Evolutionary conservation across 2,329 filamentous ascomycete species (phyloP).

Genomic region (Paecilomyces sp.): DNA sequence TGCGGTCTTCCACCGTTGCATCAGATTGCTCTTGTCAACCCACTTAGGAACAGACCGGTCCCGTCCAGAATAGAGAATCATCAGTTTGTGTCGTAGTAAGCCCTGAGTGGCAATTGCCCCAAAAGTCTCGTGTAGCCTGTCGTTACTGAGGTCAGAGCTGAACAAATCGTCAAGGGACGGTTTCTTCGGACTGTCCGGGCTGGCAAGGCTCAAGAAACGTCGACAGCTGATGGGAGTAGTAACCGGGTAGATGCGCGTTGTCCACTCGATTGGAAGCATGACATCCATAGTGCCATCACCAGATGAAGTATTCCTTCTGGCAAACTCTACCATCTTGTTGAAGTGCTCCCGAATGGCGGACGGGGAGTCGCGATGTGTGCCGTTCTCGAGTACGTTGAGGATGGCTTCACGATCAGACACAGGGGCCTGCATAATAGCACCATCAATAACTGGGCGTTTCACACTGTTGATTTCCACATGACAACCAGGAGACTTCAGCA

Average conservation of each 20-base stretch:
- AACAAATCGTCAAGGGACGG: constrained; percentile 74
- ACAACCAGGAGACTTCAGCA: constrained; percentile 7
- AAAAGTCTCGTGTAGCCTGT: constrained; percentile 53
- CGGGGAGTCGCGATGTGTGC: constrained; percentile 4
- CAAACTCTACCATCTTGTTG: constrained; percentile 29
- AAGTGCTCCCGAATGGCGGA: constrained; percentile 38
- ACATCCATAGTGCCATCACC: neutral
- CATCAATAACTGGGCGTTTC: constrained; percentile 50
- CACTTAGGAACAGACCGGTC: constrained; percentile 58
- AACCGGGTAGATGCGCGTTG: constrained; percentile 17
- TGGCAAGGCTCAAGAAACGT: constrained; percentile 46
- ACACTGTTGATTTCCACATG: constrained; percentile 19
- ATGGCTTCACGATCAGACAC: constrained; percentile 66
- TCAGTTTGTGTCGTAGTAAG: constrained; percentile 39
- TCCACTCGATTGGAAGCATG: constrained; percentile 14
- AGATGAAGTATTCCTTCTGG: neutral
- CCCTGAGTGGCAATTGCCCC: constrained; percentile 44
- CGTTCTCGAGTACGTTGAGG: constrained; percentile 29
- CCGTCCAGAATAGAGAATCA: constrained; percentile 58
- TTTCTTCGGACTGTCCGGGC: constrained; percentile 34
- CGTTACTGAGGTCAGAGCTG: constrained; percentile 56
- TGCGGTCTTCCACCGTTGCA: constrained; percentile 50
- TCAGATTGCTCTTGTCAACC: constrained; percentile 52
- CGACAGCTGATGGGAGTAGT: constrained; percentile 40
- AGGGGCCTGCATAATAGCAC: constrained; percentile 64